Base-by-base conservation (phyloP, 495 filamentous ascomycete genomes). In the Hyaloscypha variabilis region DNA sequence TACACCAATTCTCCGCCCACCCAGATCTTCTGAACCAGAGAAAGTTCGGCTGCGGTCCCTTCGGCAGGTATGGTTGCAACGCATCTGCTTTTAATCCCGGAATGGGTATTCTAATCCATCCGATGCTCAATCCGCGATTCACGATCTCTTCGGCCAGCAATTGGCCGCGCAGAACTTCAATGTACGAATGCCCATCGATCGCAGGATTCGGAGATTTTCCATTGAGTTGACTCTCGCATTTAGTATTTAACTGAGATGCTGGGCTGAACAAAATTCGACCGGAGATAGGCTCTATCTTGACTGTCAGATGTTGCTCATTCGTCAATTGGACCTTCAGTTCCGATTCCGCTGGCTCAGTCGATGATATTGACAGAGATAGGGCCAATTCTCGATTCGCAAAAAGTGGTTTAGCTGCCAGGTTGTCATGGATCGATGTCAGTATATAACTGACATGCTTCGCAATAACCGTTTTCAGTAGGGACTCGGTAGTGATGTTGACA, bases 401-500 rank as follows among this genome's bases (percentile, higher is more conserved):
- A 11, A 92, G 79, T 6, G 81, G 77, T 42, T 82, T 79, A 42
- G 75, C 74, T 26, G 76, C 72, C 55, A 98, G 75, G 34, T 77
- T 84, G 23, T 79, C 75, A 60, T 86, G 85, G 2, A 90, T 86
- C 2, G 81, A 79, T 4, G 75, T 79, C 4, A 98, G 78, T 17
- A 91, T 83, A 63, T 89, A 77, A 46, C 81, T 84, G 31, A 87
- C 85, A 69, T 99, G 95, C 62, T 84, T 79, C 26, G 88, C 89
- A 68, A 97, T 90, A 31, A 92, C 86, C 49, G 83, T 80, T 67
- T 88, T 88, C 53, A 98, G 73, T 24, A 96, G 83, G 19, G 74
- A 67, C 70, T 96, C 91, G 66, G 91, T 82, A 0, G 90, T 93
- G 21, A 97, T 82, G 6, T 81, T 77, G 28, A 81, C 79, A 31